Conservation (phyloP, 805 yeast genomes). For the Starmerella khaoyaiensis region DNA sequence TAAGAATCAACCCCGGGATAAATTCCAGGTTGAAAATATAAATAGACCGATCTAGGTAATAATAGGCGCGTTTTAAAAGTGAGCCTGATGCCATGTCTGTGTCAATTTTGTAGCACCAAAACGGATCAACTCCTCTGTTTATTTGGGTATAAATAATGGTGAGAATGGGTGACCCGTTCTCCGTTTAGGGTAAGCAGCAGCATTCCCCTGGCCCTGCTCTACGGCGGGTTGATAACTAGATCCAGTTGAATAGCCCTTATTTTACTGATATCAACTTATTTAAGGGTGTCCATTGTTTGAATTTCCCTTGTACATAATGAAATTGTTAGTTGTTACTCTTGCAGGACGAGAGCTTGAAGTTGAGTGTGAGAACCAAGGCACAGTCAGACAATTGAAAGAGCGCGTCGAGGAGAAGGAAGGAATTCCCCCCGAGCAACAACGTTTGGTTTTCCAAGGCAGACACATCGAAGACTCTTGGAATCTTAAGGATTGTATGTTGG, state of each 20-base stretch:
- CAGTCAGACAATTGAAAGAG: slow-evolving; percentile 66
- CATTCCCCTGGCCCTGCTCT: no score
- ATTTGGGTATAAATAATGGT: no score
- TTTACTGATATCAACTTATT: no score
- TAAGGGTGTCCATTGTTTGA: no score
- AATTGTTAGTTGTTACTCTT: slow-evolving; percentile 19
- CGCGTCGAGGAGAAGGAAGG: slow-evolving; percentile 93
- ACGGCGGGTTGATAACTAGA: no score
- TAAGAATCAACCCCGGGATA: slow-evolving; percentile 14
- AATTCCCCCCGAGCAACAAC: slow-evolving; percentile 90
- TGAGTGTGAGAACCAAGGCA: slow-evolving; percentile 27
- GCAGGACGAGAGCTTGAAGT: slow-evolving; percentile 24
- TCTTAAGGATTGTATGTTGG: slow-evolving; percentile 57
- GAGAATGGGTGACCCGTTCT: no score
- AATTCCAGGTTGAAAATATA: slow-evolving; percentile 15
- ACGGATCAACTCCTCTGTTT: no score
- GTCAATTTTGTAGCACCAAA: no score
- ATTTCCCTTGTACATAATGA: no score
- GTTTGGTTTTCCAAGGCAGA: slow-evolving; percentile 78
- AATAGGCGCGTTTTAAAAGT: slow-evolving; percentile 1
- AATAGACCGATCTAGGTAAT: slow-evolving; percentile 5
- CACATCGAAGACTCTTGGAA: slow-evolving; percentile 78
- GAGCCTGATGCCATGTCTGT: no score
- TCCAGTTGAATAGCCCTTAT: no score
- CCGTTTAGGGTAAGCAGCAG: no score